Percentiles rank a stretch among this genome's conserved stretches.
These are phyloP conservation scores for Bothriochloa decipiens DNA, from an alignment of 176 grass and related monocot species.

Conservation along the genomic window DNA sequence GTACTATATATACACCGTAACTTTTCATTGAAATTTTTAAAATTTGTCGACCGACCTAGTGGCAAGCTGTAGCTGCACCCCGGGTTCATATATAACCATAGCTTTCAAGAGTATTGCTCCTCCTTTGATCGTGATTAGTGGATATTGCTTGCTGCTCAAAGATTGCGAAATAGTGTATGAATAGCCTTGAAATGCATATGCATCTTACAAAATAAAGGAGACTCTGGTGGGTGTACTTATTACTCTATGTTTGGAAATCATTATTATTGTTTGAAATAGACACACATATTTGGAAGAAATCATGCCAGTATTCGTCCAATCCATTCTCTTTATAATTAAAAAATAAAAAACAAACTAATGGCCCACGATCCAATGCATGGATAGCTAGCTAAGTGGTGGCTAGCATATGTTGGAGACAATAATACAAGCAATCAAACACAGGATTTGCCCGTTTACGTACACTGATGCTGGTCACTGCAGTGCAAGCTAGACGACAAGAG, in stretches of 20 bases:
- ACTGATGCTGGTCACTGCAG: not conserved
- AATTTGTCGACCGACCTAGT: too few relatives aligned
- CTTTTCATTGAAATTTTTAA: too few relatives aligned
- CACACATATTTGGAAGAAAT: not conserved
- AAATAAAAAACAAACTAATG: not conserved
- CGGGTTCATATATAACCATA: not conserved
- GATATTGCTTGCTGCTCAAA: not conserved
- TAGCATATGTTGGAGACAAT: not conserved
- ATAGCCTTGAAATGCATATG: slow-evolving; percentile 17
- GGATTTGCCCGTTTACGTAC: not conserved
- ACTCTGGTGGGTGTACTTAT: not conserved
- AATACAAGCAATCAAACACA: slow-evolving; percentile 1
- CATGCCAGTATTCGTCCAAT: not conserved
- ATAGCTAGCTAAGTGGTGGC: not conserved
- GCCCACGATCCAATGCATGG: not conserved
- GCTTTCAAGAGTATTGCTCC: not conserved
- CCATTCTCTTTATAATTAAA: not conserved
- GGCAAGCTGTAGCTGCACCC: too few relatives aligned
- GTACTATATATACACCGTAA: too few relatives aligned
- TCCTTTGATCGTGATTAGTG: not conserved
- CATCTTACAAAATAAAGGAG: not conserved
- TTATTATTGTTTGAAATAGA: not conserved
- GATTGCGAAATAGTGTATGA: not conserved
- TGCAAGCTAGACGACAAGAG: not conserved
- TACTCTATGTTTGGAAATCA: not conserved